phyloP scores from a whole-genome alignment of 805 yeast species.

The Metschnikowia drakensbergensis region DNA sequence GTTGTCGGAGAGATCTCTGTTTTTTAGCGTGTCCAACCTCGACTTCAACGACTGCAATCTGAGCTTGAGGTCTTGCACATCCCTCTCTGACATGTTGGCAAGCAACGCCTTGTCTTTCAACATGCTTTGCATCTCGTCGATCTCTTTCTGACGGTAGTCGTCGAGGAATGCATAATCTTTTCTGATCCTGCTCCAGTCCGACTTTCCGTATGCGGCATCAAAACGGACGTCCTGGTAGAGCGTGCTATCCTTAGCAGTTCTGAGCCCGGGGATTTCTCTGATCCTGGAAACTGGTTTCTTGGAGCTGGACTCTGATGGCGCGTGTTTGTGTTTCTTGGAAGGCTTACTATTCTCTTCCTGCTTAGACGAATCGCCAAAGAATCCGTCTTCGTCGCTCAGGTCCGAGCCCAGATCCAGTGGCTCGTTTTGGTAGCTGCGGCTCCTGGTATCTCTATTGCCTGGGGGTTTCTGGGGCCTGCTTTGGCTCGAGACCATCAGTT shows the following conservation, averaged over 20 bases:
- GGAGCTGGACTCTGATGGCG: conserved; percentile 77
- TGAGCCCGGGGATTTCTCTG: conserved; percentile 71
- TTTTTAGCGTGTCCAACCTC: conserved; percentile 61
- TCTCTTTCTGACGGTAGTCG: conserved; percentile 75
- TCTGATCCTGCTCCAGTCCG: conserved; percentile 63
- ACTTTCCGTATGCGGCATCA: conserved; percentile 84
- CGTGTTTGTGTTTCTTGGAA: conserved; percentile 63
- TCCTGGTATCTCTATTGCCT: conserved; percentile 14
- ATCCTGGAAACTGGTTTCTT: conserved; percentile 66
- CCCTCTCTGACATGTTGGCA: conserved; percentile 40
- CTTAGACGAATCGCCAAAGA: conserved; percentile 8
- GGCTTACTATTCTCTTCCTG: conserved; percentile 6
- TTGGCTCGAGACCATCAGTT: neutral
- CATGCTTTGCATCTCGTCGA: conserved; percentile 52
- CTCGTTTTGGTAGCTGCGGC: conserved; percentile 11
- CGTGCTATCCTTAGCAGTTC: conserved; percentile 30
- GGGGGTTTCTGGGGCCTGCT: conserved; percentile 6
- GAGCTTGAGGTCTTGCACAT: conserved; percentile 51
- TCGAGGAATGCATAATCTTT: conserved; percentile 82
- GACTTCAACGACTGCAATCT: conserved; percentile 63
- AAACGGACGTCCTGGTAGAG: conserved; percentile 82
- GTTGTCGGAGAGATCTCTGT: conserved; percentile 69
- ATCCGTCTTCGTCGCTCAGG: conserved; percentile 11
- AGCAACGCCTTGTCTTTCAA: conserved; percentile 51
- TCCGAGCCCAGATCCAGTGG: conserved; percentile 18